Evolutionary conservation across 306 rosid species (phyloP), one percentile per base, ranked within the genome.

Genomic region (Prunus mume): DNA sequence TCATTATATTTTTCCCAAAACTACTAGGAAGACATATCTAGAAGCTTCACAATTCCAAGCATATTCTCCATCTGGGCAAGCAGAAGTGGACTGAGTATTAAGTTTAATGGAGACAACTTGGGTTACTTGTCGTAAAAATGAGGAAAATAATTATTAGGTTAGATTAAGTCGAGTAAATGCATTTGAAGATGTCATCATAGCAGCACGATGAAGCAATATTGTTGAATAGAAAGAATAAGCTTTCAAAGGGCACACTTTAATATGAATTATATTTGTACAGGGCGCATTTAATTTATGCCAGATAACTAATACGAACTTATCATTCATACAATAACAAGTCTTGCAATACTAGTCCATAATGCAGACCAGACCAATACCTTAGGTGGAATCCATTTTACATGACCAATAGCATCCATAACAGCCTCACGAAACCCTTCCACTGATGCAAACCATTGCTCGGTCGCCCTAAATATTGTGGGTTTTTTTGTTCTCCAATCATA

Each of bases 391-490:
- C 99, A 95, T 86, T 91, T 89, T 77, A 95, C 93, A 43, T 75
- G 78, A 78, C 88, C 84, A 81, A 95, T 92, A 79, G 97, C 98
- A 76, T 77, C 90, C 90, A 89, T 89, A 54, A 95, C 91, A 84
- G 87, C 87, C 49, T 83, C 74, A 3, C 93, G 99, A 84, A 95
- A 95, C 72, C 98, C 97, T 86, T 95, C 99, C 30, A 95, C 98
- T 9, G 99, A 95, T 58, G 99, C 99, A 92, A 95, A 95, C 99
- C 99, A 95, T 81, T 95, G 99, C 82, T 95, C 98, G 49, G 99
- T 95, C 69, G 98, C 99, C 87, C 99, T 88, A 86, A 95, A 95
- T 85, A 95, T 91, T 46, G 99, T 95, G 30, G 99, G 99, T 61
- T 88, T 92, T 81, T 95, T 95, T 7, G 97, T 92, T 80, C 99